phyloP scores from a whole-genome alignment of 2,329 filamentous ascomycete genomes.

The Magnaporthales sp. region DNA sequence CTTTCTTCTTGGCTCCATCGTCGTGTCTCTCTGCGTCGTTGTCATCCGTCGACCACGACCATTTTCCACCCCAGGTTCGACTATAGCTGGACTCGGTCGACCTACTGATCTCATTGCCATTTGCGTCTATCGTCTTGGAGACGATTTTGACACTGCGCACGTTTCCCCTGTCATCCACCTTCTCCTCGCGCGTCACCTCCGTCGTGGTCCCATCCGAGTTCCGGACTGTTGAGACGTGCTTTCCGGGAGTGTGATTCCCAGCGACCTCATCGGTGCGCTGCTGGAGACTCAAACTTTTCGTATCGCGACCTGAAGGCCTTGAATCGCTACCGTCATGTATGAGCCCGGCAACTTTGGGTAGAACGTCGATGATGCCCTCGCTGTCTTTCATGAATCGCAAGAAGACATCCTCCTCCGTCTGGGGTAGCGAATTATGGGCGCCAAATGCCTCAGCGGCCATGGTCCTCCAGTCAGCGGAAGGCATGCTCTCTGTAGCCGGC shows the following conservation, averaged over 20 bases:
- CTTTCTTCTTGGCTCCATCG: background rate
- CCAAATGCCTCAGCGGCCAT: background rate
- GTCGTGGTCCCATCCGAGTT: constrained; percentile 15
- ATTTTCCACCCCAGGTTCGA: background rate
- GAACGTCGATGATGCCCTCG: background rate
- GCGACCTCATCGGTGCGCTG: background rate
- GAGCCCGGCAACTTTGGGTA: background rate
- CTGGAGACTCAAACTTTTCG: background rate
- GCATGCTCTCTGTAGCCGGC: background rate
- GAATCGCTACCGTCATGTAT: background rate
- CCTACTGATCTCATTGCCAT: constrained; percentile 31
- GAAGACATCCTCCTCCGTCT: constrained; percentile 33
- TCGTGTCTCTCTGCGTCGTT: background rate
- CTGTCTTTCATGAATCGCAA: background rate
- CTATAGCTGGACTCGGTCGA: constrained; percentile 17
- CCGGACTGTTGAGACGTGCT: background rate
- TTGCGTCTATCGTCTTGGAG: constrained; percentile 28
- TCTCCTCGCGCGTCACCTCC: constrained; percentile 29
- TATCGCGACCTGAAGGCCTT: background rate
- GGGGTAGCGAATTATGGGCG: constrained; percentile 12
- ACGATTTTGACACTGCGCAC: constrained; percentile 29
- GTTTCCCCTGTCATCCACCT: constrained; percentile 33
- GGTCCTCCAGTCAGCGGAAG: background rate
- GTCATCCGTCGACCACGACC: background rate
- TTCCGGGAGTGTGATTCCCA: background rate